Base-by-base conservation (phyloP, 345 rosid species). In the Hibiscus trionum region DNA sequence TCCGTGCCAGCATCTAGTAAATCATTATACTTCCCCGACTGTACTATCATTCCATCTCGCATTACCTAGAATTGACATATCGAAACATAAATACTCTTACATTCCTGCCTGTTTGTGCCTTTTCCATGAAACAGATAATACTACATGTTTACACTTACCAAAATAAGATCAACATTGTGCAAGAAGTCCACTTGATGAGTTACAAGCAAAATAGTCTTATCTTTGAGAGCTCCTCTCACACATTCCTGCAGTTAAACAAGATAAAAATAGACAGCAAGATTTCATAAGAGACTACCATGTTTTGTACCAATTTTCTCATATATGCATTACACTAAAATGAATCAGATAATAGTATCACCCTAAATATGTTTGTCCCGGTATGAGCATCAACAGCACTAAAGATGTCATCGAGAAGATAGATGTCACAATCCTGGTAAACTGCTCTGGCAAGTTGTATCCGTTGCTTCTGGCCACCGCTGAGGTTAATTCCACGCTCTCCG, bases 401-500 rank as follows among this genome's bases (percentile, higher is more conserved):
- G 77, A 91, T 90, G 69, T 94, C 98, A 74, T 93, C 98, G 6
- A 94, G 93, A 76, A 94, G 89, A 78, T 90, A 94, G 46, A 88
- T 88, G 76, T 94, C 98, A 64, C 81, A 78, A 73, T 94, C 97
- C 78, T 91, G 97, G 77, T 91, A 94, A 53, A 91, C 97, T 0
- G 97, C 96, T 61, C 96, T 84, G 11, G 98, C 98, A 4, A 94
- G 95, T 70, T 94, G 98, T 67, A 94, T 85, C 61, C 98, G 83
- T 81, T 94, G 98, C 82, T 94, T 94, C 85, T 94, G 98, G 9
- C 98, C 97, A 6, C 98, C 98, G 21, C 98, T 94, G 66, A 91
- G 97, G 82, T 94, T 91, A 77, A 94, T 94, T 56, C 98, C 97
- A 0, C 96, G 91, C 78, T 94, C 98, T 55, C 24, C 24, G 24